Conservation (phyloP, 1,284 basidiomycete species). For the Cryptococcus deneoformans region DNA sequence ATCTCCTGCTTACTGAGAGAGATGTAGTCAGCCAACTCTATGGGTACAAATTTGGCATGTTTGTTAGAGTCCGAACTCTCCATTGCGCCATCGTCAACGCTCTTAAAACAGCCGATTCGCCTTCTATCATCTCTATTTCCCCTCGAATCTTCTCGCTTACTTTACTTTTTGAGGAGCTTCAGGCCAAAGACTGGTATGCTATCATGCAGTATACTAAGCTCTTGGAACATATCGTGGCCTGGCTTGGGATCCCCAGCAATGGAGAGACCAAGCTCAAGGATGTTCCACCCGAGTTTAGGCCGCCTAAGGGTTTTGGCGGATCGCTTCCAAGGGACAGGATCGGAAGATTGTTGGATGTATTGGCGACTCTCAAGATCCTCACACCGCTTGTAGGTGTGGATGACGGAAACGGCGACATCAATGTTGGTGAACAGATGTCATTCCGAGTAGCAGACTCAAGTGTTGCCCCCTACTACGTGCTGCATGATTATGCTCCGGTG, state of each 20-base stretch:
- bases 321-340: conserved; percentile 21
- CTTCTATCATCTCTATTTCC: conserved; percentile 17
- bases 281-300: conserved; percentile 16
- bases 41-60: conserved; percentile 32
- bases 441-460: conserved; percentile 8
- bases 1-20: conserved; percentile 24
- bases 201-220: conserved; percentile 22
- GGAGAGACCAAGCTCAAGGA: conserved; percentile 21
- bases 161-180: conserved; percentile 37
- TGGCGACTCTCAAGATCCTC: conserved; percentile 31
- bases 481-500: conserved; percentile 37
- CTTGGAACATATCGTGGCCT: conserved; percentile 32
- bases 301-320: conserved; percentile 20
- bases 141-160: conserved; percentile 36
- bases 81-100: conserved; percentile 21
- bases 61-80: conserved; percentile 23
- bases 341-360: conserved; percentile 19
- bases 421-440: neutral
- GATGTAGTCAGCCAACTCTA: conserved; percentile 28
- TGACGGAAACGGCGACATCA: conserved; percentile 9
- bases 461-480: conserved; percentile 27
- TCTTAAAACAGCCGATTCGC: conserved; percentile 4
- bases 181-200: conserved; percentile 26
- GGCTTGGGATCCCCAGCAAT: conserved; percentile 24
- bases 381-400: conserved; percentile 20